Base-by-base conservation (phyloP, 176 grass and related monocot genomes). In the Avena insularis region DNA sequence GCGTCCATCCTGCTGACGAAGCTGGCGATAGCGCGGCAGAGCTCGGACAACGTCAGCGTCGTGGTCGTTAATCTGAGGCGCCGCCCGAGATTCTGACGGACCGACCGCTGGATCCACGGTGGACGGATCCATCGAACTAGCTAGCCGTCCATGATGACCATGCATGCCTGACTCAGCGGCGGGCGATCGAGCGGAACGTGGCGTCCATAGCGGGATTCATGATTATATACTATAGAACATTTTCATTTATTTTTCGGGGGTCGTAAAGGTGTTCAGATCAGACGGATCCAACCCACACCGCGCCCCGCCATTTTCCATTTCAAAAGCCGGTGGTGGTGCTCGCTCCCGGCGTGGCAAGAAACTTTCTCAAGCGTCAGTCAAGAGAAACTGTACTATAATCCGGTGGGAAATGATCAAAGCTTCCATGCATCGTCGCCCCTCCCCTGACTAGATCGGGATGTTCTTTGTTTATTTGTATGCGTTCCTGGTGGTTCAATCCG, bases 1-100 rank as follows among this genome's bases (percentile, higher is more conserved):
- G 91, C 91, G 12, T 85, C 96, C 53, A 25, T 91, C 60, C 90
- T 98, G 71, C 90, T 98, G n/a, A 94, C 96, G 33, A 96, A 94
- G 88, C 87, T 98, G 45, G 96, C 96, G 6, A 82, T 98, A 71
- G 96, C 93, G 12, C 61, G 92, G 87, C 88, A 90, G 65, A 95
- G 48, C 76, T 8, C 90, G 27, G 93, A 98, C 79, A 98, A 98
- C 59, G 79, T 98, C 29, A 96, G 92, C 76, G 92, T 95, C 20
- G 82, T 96, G 49, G 92, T 98, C 68, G 78, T 98, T 8, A 88
- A 94, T 67, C 96, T 98, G 75, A 87, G 83, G 63, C 27, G 81
- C 35, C 88, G 85, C 86, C 50, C 23, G 61, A 76, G 76, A 1
- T 92, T 71, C 48, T 94, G 85, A 90, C 68, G 9, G 9, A 17